Evolutionary conservation across 306 rosid species (phyloP), one percentile per base, ranked within the genome.

Genomic region (Cercis canadensis): DNA sequence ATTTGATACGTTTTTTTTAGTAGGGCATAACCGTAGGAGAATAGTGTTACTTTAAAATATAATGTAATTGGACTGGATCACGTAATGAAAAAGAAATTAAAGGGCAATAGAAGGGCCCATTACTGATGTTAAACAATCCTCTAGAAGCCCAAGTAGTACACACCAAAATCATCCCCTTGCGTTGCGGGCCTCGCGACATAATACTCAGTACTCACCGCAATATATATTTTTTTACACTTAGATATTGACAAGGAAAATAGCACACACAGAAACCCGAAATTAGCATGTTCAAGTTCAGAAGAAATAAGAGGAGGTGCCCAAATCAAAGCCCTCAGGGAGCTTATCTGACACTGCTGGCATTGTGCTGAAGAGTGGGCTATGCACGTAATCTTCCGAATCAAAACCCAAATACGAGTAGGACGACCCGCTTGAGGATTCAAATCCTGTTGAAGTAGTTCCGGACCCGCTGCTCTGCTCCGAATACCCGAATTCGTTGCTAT

Each of bases 321-420:
- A 49, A 24, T 62, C 66, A 17, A 73, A 77, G 24, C 72, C 62
- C 7, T 77, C 74, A 10, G 73, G 31, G 3, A 15, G 62, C 57
- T 74, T 81, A 40, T 81, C 86, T 15, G 82, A 47, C 51, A 67
- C 79, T 0, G 79, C n/a, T 0, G 82, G 73, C 80, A 77, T 76
- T 49, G 72, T 41, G 46, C 78, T 61, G 12, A 76, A 75, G 36
- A 76, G 66, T 36, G 81, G 65, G 59, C 69, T 67, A 18, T 55
- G 71, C 56, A 67, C 13, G 33, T 75, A 70, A 11, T 74, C 84
- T 8, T 13, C 59, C 5, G 63, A 44, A 14, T 75, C 79, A 5
- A 65, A 56, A 1, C 73, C 78, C 78, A 45, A 11, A 4, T 51
- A 40, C 31, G 47, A 14, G 54, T 0, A 13, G 11, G 62, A 50